These are phyloP conservation scores for Lentinula sp. DNA, from an alignment of 768 basidiomycete genomes.

Conservation along the genomic window DNA sequence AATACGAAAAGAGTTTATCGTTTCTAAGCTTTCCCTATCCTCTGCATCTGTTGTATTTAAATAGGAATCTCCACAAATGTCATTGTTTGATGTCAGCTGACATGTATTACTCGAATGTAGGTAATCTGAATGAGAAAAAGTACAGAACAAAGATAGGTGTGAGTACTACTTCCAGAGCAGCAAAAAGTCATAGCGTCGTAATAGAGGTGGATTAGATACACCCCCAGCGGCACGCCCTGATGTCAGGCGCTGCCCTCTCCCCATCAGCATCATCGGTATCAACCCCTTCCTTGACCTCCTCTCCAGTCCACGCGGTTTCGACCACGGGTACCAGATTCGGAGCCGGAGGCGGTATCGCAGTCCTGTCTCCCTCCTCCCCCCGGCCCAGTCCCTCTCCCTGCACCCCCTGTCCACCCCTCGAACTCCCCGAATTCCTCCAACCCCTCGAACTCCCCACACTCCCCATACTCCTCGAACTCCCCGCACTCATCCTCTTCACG, in stretches of 20 bases:
- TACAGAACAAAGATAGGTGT: no score
- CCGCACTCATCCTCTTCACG: slow-evolving; percentile 1
- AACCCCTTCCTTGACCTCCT: no score
- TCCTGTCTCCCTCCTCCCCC: no score
- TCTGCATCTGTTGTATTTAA: neutral
- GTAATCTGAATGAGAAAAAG: neutral
- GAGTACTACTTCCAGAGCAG: no score
- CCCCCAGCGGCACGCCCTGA: slow-evolving; percentile 6
- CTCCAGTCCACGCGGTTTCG: neutral
- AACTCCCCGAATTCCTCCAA: no score
- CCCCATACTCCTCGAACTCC: neutral
- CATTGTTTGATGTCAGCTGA: no score
- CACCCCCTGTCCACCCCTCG: no score
- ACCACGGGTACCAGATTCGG: no score
- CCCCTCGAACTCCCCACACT: neutral
- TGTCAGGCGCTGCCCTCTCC: neutral
- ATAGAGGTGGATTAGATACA: neutral
- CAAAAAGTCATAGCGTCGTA: neutral
- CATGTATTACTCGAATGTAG: neutral
- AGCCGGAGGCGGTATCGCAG: no score
- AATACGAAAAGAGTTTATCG: no score
- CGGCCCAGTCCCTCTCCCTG: no score
- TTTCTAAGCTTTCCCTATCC: no score
- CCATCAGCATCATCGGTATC: neutral
- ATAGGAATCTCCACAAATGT: neutral